Evolutionary conservation across 768 basidiomycete species (phyloP), one percentile per base, ranked within the genome.

Genomic region (Mycena olivaceomarginata): DNA sequence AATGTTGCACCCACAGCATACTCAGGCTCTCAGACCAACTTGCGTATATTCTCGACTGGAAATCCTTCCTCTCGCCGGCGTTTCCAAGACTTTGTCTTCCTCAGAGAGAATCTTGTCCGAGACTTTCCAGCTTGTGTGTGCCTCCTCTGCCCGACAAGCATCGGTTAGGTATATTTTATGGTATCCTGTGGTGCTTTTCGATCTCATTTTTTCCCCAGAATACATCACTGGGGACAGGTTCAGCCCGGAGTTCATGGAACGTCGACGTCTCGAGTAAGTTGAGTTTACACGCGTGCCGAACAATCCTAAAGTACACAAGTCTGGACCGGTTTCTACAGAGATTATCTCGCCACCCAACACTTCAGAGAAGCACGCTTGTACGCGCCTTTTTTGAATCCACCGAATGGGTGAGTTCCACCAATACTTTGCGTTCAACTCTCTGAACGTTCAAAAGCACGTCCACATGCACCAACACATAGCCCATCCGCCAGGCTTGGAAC

Each of bases 181-280:
- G 18, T 43, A 16, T 31, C 31, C 18, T 60, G 22, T 37, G 7
- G n/a, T 63, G n/a, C 59, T 31, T 25, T 43, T 73, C 25, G 18
- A 69, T 20, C 66, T 68, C 39, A 69, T 43, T 46, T 39, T 53
- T 2, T 31, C 12, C 39, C 39, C 72, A 98, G 98, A 99, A 85
- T 99, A 99, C 83, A 92, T 99, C 72, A 99, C 98, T 39, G 98
- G 98, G 15, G 98, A 99, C 86, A 90, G 98, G 77, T 99, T 99
- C 86, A 97, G 97, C 79, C 94, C 95, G 11, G 98, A 99, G 82
- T 99, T 99, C 81, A 96, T 99, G 91, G 98, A 99, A 84, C 92
- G 96, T 56, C 90, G 98, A 79, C 90, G 98, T 81, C 85, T 93
- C 77, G 97, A 98, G 97, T 98, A 84, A 84, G 67, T 67, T 13